These are phyloP conservation scores for Anastatica hierochuntica DNA, from an alignment of 345 rosid species.

Conservation along the genomic window DNA sequence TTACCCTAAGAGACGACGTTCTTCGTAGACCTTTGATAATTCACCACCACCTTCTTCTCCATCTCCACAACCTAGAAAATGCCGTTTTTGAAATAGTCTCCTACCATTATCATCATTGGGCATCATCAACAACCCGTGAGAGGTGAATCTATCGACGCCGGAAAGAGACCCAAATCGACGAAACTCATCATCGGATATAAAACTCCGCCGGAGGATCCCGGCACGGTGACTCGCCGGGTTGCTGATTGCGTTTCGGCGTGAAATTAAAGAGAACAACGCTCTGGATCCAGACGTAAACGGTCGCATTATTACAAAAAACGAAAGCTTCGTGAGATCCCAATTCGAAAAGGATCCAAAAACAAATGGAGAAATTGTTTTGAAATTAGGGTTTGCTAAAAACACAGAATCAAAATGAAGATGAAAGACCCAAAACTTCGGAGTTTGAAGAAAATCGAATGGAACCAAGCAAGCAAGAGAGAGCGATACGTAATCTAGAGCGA, in stretches of 20 bases:
- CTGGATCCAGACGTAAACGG: slow-evolving; percentile 44
- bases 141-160: slow-evolving; percentile 21
- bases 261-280: slow-evolving; percentile 33
- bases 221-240: slow-evolving; percentile 9
- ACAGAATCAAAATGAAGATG: no score
- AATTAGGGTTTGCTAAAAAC: no score
- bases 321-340: neutral
- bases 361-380: no score
- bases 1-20: slow-evolving; percentile 79
- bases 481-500: no score
- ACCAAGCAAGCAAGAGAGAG: no score
- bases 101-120: slow-evolving; percentile 11
- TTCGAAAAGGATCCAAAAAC: no score
- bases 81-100: slow-evolving; percentile 41
- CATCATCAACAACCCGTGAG: slow-evolving; percentile 10
- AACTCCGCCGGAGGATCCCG: slow-evolving; percentile 12
- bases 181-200: slow-evolving; percentile 27
- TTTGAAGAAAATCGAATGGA: no score
- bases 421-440: no score
- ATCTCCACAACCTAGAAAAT: slow-evolving; percentile 85
- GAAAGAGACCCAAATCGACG: slow-evolving; percentile 36
- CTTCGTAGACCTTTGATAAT: slow-evolving; percentile 78
- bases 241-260: slow-evolving; percentile 28
- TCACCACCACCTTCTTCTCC: slow-evolving; percentile 81
- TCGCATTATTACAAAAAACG: slow-evolving; percentile 34